Base-by-base conservation (phyloP, 1,284 basidiomycete genomes). In the Pisolithus thermaeus region DNA sequence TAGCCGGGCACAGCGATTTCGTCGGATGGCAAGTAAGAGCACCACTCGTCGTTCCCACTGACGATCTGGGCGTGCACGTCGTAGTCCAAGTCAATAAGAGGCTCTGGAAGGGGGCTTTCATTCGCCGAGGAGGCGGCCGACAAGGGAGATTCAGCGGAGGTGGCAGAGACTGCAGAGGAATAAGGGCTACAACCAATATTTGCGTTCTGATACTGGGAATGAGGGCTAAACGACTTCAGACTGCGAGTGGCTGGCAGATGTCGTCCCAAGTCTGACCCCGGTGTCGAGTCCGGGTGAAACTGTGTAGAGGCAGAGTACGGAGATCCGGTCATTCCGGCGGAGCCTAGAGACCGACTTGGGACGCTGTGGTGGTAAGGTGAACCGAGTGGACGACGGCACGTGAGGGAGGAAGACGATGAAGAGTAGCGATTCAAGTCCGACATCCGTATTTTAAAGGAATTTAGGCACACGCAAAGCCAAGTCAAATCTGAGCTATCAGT, bases 41-140 rank as follows among this genome's bases (percentile, higher is more conserved):
- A 69, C 36, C 57, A 68, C 39, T 69, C 67, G 44, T 66, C 65
- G 46, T 53, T 59, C 1, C 41, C 59, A 2, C 54, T 56, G 7
- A 61, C 64, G 51, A 68, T 62, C 6, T 59, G 68, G 44, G 65
- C 52, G 0, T 58, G 47, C 2, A 51, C 27, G 53, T 70, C 65
- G 50, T 51, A 51, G 40, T 66, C 64, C 67, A 66, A 69, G 46
- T 66, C 65, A 47, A 69, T 49, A 55, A 64, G 64, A 3, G 67
- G 65, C 16, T 66, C 65, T 0, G 68, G 61, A 11, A 66, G 62
- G 3, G 65, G 65, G 43, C 68, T 70, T 55, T 66, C 65, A 62
- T 68, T 69, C 38, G 56, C 57, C 0, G 65, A 70, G 1, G 65
- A 67, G 0, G 64, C 32, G 12, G 32, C 65, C 6, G 64, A 66